phyloP scores from a whole-genome alignment of 2,329 filamentous ascomycete species.

The Cercospora sojina region DNA sequence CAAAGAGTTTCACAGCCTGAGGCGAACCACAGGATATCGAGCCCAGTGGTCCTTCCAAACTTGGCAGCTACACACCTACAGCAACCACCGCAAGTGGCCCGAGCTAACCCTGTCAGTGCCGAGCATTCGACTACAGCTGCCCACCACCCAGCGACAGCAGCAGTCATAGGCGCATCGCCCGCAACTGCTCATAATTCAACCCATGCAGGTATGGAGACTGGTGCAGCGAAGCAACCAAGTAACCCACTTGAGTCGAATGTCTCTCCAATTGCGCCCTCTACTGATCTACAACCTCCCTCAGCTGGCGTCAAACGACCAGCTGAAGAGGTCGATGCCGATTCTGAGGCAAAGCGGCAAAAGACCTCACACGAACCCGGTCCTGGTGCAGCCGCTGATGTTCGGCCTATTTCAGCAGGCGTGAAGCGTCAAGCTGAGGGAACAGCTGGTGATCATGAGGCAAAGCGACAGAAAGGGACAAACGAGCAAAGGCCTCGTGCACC shows the following conservation, averaged over 20 bases:
- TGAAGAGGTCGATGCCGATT: slow-evolving; percentile 9
- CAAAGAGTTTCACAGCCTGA: not conserved
- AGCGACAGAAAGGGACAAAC: slow-evolving; percentile 12
- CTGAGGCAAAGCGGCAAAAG: slow-evolving; percentile 19
- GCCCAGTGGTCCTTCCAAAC: not conserved
- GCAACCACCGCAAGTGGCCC: not conserved
- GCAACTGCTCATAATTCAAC: not conserved
- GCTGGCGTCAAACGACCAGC: slow-evolving; percentile 17
- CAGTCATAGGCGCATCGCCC: not conserved
- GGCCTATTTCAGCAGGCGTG: slow-evolving; percentile 11
- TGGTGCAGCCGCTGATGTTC: not conserved
- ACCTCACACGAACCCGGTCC: not conserved
- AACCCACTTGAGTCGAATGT: not conserved
- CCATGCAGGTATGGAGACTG: not conserved
- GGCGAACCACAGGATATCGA: not conserved
- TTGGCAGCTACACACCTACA: not conserved
- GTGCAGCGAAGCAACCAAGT: not conserved
- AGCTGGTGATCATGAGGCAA: slow-evolving; percentile 9
- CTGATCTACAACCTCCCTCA: not conserved
- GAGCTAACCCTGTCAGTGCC: not conserved
- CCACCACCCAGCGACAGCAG: not conserved
- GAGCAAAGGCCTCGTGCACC: not conserved
- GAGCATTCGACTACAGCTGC: not conserved
- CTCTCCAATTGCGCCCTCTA: not conserved
- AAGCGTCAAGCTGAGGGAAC: slow-evolving; percentile 16